Evolutionary conservation across 2,329 filamentous ascomycete species (phyloP), one percentile per base, ranked within the genome.

Genomic region (Pseudogymnoascus sp.): DNA sequence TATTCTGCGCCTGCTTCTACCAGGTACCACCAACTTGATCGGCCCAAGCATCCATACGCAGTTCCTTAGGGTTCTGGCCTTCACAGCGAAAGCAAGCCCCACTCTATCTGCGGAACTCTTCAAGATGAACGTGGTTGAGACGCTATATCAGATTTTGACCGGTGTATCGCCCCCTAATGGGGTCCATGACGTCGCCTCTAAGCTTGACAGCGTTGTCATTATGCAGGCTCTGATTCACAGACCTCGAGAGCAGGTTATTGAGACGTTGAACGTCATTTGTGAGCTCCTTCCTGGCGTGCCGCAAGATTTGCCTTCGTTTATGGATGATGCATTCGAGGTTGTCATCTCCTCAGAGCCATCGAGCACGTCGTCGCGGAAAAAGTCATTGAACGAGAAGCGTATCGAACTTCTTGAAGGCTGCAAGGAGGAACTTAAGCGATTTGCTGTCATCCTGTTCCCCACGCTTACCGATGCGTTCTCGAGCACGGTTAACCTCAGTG

Each of bases 191-290:
- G 84, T 91, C 64, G 89, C 87, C 31, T 88, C 85, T 38, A 96
- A 96, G 76, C 88, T 97, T 67, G 93, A 97, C 75, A 96, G 92
- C 72, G 93, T 97, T 63, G 85, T 99, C 53, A 95, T 99, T 71
- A 99, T 99, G 96, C 95, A 99, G 77, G 92, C 96, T 38, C 82
- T 99, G 67, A 96, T 99, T 61, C 95, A 97, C 72, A 88, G 93
- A 42, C 95, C 95, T 6, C 88, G 93, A 63, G 96, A 99, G 69
- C 95, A 99, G 76, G 90, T 99, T 17, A 95, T 93, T 69, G 95
- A 99, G 78, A 97, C 96, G 1, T 83, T 99, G 67, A 97, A 97
- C 73, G 92, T 99, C 67, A 92, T 99, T 67, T 97, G 95, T 78
- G 95, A 99, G 77, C 80, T 99, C 31, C 82, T 99, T 37, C 93